Percentiles rank a stretch among this genome's conserved stretches.
phyloP scores from a whole-genome alignment of 805 yeast species.

The Starmerella floricola region DNA sequence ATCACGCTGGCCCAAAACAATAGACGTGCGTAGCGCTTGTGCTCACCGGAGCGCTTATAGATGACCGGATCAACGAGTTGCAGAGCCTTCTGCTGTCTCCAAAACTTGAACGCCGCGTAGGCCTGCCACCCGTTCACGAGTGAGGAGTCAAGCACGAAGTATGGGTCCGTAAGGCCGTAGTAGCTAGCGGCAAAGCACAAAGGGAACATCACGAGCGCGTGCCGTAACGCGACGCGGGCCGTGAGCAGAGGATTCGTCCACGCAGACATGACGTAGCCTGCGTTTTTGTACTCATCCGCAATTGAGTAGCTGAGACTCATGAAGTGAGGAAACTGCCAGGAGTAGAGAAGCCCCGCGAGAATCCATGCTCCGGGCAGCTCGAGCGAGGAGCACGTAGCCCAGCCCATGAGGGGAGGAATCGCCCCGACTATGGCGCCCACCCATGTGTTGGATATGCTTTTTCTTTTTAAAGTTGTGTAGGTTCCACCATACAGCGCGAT shows the following conservation, averaged over 20 bases:
- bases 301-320: constrained; percentile 82
- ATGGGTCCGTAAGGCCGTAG: constrained; percentile 70
- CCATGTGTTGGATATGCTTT: constrained; percentile 85
- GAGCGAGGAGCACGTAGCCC: constrained; percentile 71
- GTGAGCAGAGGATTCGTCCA: constrained; percentile 82
- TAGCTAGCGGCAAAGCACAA: constrained; percentile 72
- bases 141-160: constrained; percentile 69
- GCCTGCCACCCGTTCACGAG: constrained; percentile 78
- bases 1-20: constrained; percentile 90
- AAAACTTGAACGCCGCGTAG: constrained; percentile 65
- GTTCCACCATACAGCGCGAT: constrained; percentile 78
- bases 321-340: constrained; percentile 99
- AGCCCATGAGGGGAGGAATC: constrained; percentile 96
- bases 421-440: constrained; percentile 99
- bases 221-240: constrained; percentile 85
- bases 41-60: constrained; percentile 17
- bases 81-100: constrained; percentile 56
- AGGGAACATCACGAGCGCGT: constrained; percentile 88
- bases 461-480: constrained; percentile 81
- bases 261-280: constrained; percentile 97
- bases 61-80: constrained; percentile 25
- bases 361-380: constrained; percentile 91
- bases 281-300: constrained; percentile 73
- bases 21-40: constrained; percentile 63
- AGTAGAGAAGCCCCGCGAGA: constrained; percentile 74